These are phyloP conservation scores for Coniella vitis DNA, from an alignment of 2,329 filamentous ascomycete genomes.

Conservation along the genomic window DNA sequence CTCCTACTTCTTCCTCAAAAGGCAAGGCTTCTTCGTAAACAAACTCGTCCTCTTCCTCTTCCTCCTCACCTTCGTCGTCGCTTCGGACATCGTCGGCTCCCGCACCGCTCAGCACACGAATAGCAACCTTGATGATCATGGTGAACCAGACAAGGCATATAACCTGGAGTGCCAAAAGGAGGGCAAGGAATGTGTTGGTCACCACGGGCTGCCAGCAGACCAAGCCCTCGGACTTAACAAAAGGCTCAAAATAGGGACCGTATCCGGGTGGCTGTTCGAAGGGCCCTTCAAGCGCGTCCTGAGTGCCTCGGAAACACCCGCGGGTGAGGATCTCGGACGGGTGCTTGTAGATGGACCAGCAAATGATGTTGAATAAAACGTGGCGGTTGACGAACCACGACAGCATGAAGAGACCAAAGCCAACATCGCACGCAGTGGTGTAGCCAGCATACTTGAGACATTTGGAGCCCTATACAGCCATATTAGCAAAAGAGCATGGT, in stretches of 20 bases:
- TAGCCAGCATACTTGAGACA: constrained; percentile 85
- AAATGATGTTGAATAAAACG: constrained; percentile 68
- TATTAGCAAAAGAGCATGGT: constrained; percentile 11
- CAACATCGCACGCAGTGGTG: constrained; percentile 68
- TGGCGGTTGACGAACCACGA: constrained; percentile 83
- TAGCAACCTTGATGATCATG: constrained; percentile 79
- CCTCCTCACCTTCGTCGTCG: constrained; percentile 70
- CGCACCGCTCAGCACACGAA: constrained; percentile 69
- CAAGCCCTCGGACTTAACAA: constrained; percentile 61
- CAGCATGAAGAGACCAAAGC: constrained; percentile 79
- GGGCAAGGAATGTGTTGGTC: constrained; percentile 67
- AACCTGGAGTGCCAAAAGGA: constrained; percentile 70
- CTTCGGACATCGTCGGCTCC: constrained; percentile 81
- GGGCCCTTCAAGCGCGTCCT: constrained; percentile 48
- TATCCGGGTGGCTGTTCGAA: constrained; percentile 41
- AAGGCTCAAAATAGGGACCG: constrained; percentile 64
- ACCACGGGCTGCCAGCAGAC: constrained; percentile 76
- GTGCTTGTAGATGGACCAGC: constrained; percentile 73
- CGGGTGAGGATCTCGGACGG: constrained; percentile 53
- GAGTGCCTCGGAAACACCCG: constrained; percentile 64
- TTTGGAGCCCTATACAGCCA: constrained; percentile 65
- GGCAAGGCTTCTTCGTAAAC: constrained; percentile 48
- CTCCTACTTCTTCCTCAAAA: constrained; percentile 69
- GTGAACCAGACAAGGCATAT: constrained; percentile 81
- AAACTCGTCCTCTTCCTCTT: constrained; percentile 40